Percentiles rank a stretch among this genome's conserved stretches.
phyloP scores from a whole-genome alignment of 176 grass and related monocot species.

The Oryza meyeriana region DNA sequence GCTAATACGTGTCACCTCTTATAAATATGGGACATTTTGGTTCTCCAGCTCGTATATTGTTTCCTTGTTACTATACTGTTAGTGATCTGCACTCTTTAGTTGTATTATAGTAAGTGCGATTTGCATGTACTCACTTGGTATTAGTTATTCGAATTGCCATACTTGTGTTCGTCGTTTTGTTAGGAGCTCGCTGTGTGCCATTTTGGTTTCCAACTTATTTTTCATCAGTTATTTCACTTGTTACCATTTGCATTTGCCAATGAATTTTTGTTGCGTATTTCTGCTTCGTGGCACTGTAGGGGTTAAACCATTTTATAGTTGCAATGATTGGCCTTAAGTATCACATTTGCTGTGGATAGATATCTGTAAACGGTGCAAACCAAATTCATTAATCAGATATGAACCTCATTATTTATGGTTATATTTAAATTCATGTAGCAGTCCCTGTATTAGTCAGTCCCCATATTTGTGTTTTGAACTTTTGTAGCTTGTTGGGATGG shows the following conservation, averaged over 20 bases:
- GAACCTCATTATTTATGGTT: neutral
- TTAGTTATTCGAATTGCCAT: neutral
- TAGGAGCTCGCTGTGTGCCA: neutral
- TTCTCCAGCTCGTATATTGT: neutral
- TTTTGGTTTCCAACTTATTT: neutral
- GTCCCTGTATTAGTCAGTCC: neutral
- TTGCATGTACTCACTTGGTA: neutral
- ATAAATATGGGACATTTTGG: too few relatives aligned
- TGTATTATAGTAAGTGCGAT: neutral
- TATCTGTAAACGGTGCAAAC: neutral
- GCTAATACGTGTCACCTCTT: neutral
- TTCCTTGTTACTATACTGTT: neutral
- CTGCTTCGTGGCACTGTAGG: neutral
- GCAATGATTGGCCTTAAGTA: neutral
- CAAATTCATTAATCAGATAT: neutral
- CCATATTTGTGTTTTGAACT: neutral
- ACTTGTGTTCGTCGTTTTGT: neutral
- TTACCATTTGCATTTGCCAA: neutral
- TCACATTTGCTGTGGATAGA: neutral
- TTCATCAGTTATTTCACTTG: neutral
- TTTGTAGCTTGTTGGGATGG: neutral
- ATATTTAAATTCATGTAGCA: neutral
- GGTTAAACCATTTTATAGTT: neutral
- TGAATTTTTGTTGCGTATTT: neutral
- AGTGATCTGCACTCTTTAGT: neutral